Evolutionary conservation across 805 yeast genomes (phyloP).

Genomic region (Barnettozyma sp.): DNA sequence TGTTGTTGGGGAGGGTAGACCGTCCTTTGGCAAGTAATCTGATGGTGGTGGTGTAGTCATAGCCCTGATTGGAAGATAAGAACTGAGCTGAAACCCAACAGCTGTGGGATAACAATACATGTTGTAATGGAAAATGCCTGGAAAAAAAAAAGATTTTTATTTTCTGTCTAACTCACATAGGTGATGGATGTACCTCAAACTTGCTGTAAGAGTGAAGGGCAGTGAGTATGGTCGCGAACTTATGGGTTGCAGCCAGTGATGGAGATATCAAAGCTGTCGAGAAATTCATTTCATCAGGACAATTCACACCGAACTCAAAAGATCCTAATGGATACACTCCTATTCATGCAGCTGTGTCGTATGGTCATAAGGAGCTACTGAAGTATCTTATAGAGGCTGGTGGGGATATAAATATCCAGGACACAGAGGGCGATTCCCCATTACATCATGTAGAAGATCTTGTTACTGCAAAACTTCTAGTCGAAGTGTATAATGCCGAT

Average conservation of each 20-base stretch:
- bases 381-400: slow-evolving; percentile 47
- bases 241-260: slow-evolving; percentile 96
- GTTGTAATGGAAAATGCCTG: no score
- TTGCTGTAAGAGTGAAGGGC: neutral
- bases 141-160: neutral
- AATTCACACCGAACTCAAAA: slow-evolving; percentile 57
- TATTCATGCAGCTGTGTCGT: slow-evolving; percentile 94
- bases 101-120: no score
- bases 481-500: slow-evolving; percentile 67
- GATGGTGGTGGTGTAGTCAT: slow-evolving; percentile 7
- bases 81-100: neutral
- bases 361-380: slow-evolving; percentile 70
- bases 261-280: slow-evolving; percentile 57
- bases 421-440: slow-evolving; percentile 92
- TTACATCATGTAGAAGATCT: slow-evolving; percentile 81
- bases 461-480: slow-evolving; percentile 53
- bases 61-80: neutral
- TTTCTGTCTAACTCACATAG: neutral
- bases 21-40: slow-evolving; percentile 7
- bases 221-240: slow-evolving; percentile 38
- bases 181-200: neutral
- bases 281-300: slow-evolving; percentile 42
- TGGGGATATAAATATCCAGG: slow-evolving; percentile 80
- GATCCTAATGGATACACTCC: slow-evolving; percentile 97
- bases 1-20: slow-evolving; percentile 4